Percentiles rank a stretch among this genome's conserved stretches.
phyloP scores from a whole-genome alignment of 2,329 filamentous ascomycete species.

The Aspergillus aculeatus region DNA sequence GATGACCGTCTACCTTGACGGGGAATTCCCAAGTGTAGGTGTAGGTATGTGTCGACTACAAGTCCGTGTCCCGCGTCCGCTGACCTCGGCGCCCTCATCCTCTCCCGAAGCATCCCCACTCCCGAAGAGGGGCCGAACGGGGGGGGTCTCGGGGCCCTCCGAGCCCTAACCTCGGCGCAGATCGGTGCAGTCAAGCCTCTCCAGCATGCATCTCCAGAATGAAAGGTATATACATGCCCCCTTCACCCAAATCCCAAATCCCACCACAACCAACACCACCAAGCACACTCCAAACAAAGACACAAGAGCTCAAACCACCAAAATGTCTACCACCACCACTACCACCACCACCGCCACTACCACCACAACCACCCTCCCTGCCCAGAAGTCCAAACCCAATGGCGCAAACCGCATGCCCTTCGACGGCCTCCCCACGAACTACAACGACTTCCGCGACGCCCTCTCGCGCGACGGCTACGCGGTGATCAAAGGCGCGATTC shows the following conservation, averaged over 20 bases:
- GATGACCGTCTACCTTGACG: neutral
- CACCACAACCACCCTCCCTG: neutral
- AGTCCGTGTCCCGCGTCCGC: no score
- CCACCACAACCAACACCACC: neutral
- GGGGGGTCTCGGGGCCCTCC: neutral
- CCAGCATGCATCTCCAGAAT: neutral
- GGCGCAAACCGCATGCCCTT: slow-evolving; percentile 17
- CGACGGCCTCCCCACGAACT: slow-evolving; percentile 19
- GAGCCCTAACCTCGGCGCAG: neutral
- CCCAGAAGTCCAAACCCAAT: no score
- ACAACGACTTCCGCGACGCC: slow-evolving; percentile 26
- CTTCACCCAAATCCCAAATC: no score
- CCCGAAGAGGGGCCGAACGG: no score
- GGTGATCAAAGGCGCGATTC: slow-evolving; percentile 49
- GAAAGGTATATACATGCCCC: neutral
- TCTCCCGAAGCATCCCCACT: no score
- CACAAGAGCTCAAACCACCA: neutral
- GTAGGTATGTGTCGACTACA: no score
- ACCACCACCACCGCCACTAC: slow-evolving; percentile 2
- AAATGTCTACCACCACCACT: slow-evolving; percentile 20
- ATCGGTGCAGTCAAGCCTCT: neutral
- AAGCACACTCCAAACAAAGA: neutral
- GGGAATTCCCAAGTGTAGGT: neutral
- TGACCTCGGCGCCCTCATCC: no score
- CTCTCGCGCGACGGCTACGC: slow-evolving; percentile 44